Base-by-base conservation (phyloP, 2,329 filamentous ascomycete species). In the Clarireedia paspali region DNA sequence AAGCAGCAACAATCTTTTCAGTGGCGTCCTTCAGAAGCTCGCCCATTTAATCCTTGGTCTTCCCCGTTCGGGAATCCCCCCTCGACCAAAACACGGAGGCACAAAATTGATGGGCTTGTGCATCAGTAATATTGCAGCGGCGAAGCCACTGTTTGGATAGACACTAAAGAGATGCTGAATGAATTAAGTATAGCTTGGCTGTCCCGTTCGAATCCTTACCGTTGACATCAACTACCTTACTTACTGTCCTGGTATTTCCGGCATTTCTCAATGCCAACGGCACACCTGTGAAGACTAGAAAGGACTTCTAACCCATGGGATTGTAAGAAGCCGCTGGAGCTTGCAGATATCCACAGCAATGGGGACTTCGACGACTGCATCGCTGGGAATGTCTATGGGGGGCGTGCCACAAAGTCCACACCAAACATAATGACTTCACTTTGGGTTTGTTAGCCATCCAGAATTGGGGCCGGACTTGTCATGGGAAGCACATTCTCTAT, bases 301-400 rank as follows among this genome's bases (percentile, higher is more conserved):
- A 90, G 79, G 95, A 94, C 74, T 95, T 96, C 82, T 95, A 96
- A 48, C 91, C 91, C 15, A 96, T 79, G 27, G 91, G 91, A 77
- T 96, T 96, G 73, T 87, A 87, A 6, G 88, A 92, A 72, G 77
- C 75, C 74, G 94, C 88, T 50, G 75, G 81, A 59, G 84, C 80
- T 27, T 84, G 83, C 3, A 94, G 78, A 64, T 89, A 89, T 68
- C 90, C 89, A 66, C 91, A 96, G 80, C 87, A 66, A 84, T 79
- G 57, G 79, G 79, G 63, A 83, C 79, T 40, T 75, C 70, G 66
- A 84, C 74, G 59, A 78, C 78, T 55, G 76, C 74, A 68, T 82
- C 76, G 69, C 75, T 75, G 53, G 84, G 74, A 62, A 82, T 74
- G 65, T 83, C 79, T 53, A 79, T 76, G 48, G 79, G 81, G n/a